Conservation (phyloP, 1,284 basidiomycete genomes). For the Caloboletus firmus region DNA sequence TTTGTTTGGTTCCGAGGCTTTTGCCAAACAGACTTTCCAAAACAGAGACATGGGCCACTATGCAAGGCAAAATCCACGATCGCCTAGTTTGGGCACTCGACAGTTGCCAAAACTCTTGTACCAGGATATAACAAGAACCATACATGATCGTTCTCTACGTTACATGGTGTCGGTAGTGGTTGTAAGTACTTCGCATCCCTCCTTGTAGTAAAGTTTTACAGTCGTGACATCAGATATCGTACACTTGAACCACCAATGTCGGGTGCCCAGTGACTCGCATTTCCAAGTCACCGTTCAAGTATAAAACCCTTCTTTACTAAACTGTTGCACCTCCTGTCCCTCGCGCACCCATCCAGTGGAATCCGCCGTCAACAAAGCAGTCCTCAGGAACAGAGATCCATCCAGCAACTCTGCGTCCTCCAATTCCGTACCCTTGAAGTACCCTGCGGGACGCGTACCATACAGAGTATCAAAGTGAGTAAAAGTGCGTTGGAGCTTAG, state of each 20-base stretch:
- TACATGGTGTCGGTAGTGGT: no score
- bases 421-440: constrained; percentile 41
- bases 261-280: no score
- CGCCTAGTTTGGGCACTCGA: no score
- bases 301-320: constrained; percentile 17
- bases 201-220: no score
- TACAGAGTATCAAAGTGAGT: constrained; percentile 35
- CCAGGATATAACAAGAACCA: no score
- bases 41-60: no score
- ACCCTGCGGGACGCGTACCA: constrained; percentile 29
- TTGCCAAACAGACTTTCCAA: constrained; percentile 31
- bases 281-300: background rate
- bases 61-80: no score
- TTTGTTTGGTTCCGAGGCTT: background rate
- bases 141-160: no score
- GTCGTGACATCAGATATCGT: no score
- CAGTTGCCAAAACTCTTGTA: no score
- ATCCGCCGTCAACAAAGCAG: constrained; percentile 30
- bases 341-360: constrained; percentile 38
- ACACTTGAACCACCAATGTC: background rate
- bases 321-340: constrained; percentile 20
- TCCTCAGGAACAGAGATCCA: constrained; percentile 35
- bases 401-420: constrained; percentile 33
- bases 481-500: constrained; percentile 36
- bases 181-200: no score